Base-by-base conservation (phyloP, 768 basidiomycete genomes). In the Suillus occidentalis region DNA sequence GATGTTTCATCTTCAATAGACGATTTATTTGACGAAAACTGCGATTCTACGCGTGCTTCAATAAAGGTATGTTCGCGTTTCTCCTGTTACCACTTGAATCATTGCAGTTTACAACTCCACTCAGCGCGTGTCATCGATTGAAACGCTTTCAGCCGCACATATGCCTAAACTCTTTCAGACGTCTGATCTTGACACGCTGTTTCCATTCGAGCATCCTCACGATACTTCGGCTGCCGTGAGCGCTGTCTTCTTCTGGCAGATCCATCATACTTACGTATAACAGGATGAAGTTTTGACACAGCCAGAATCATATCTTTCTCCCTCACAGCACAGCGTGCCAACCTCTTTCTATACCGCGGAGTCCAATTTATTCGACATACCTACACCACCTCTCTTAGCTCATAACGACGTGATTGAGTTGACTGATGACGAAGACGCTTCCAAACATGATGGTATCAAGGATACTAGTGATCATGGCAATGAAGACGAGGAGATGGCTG, bases 401-500 rank as follows among this genome's bases (percentile, higher is more conserved):
- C 62, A 40, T 42, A 28, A 53, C 40, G 20, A 56, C n/a, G 31
- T 47, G 22, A 42, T 42, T 61, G 60, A 47, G 34, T 60, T 58
- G 3, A 55, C 39, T 37, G 49, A 22, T 5, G 34, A 67, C 2
- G 62, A 67, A 13, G 68, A 69, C 1, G 58, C 52, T 14, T 56
- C 14, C n/a, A 18, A 3, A 18, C 12, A 36, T 20, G 16, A 59
- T 55, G 2, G 9, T 28, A 39, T 36, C 31, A n/a, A 62, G 20
- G 25, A 3, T 49, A 10, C 13, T 14, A 73, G 70, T 63, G 39
- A 45, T 13, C 3, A 60, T 22, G 67, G 63, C 28, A 71, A 76
- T 69, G 70, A 70, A 34, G 65, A 72, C 31, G 72, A 72, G 10
- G 74, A 69, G 52, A 43, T 62, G 3, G 34, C 37, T 5, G 45